Percentiles rank a stretch among this genome's conserved stretches.
Evolutionary conservation across 2,329 filamentous ascomycete species (phyloP).

Genomic region (Zalaria obscura): DNA sequence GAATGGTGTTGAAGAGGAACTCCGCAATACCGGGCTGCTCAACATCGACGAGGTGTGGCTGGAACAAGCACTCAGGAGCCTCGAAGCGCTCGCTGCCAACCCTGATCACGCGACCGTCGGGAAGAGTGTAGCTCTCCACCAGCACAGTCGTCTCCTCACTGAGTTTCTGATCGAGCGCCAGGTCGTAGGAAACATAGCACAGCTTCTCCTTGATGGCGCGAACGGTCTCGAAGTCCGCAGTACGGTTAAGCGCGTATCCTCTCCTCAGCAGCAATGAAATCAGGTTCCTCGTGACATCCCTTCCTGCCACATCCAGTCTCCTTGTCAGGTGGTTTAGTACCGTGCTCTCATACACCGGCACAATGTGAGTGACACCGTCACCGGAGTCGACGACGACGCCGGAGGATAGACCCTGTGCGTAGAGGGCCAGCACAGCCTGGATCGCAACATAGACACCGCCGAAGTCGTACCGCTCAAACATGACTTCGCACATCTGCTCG

Average conservation of each 20-base stretch:
- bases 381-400: conserved; percentile 98
- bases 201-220: conserved; percentile 99
- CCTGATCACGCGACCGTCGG: conserved; percentile 88
- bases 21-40: conserved; percentile 95
- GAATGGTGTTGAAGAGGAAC: conserved; percentile 97
- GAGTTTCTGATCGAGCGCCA: conserved; percentile 88
- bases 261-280: conserved; percentile 87
- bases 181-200: conserved; percentile 96
- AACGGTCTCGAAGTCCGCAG: conserved; percentile 96
- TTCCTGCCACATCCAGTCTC: conserved; percentile 84
- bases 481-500: conserved; percentile 96
- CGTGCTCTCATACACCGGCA: conserved; percentile 95
- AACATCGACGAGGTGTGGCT: conserved; percentile 93
- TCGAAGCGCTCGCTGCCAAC: conserved; percentile 97
- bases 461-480: conserved; percentile 96
- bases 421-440: conserved; percentile 88
- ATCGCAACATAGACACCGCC: conserved; percentile 97
- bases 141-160: conserved; percentile 95
- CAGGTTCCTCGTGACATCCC: conserved; percentile 95
- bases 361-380: conserved; percentile 96
- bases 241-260: conserved; percentile 93
- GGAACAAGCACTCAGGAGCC: conserved; percentile 94
- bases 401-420: conserved; percentile 71
- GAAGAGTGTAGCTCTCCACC: conserved; percentile 93
- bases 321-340: conserved; percentile 94